Conservation (phyloP, 257 asterid genomes). For the Solanum etuberosum region DNA sequence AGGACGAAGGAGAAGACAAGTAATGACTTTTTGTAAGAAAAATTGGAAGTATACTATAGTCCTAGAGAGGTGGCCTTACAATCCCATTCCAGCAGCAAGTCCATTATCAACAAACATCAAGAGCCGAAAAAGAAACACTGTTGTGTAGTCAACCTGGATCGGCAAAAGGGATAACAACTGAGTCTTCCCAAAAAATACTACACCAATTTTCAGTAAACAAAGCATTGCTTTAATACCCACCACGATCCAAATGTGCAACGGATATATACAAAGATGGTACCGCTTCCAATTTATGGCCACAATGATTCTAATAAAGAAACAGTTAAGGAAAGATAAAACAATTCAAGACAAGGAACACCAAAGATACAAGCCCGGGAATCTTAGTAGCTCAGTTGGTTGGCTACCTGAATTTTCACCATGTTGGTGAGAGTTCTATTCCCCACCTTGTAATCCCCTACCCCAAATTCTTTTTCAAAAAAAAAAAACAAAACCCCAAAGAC, state of each 20-base stretch:
- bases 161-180: neutral
- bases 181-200: neutral
- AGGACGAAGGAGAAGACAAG: neutral
- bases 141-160: constrained; percentile 72
- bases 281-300: constrained; percentile 85
- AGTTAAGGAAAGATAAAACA: constrained; percentile 19
- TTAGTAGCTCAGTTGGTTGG: neutral
- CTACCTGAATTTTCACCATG: neutral
- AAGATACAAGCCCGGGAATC: neutral
- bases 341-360: neutral
- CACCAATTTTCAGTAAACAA: neutral
- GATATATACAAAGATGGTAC: constrained; percentile 63
- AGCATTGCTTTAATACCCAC: constrained; percentile 28
- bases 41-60: neutral
- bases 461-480: neutral
- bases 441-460: neutral
- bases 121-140: constrained; percentile 81
- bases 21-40: neutral
- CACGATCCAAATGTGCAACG: constrained; percentile 97
- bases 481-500: neutral
- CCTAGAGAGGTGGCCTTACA: constrained; percentile 42
- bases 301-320: constrained; percentile 45
- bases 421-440: neutral
- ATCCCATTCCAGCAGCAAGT: constrained; percentile 94
- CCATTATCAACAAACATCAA: constrained; percentile 98